Evolutionary conservation across 805 yeast species (phyloP), one percentile per base, ranked within the genome.

Genomic region (Kodamaea jinghongensis): DNA sequence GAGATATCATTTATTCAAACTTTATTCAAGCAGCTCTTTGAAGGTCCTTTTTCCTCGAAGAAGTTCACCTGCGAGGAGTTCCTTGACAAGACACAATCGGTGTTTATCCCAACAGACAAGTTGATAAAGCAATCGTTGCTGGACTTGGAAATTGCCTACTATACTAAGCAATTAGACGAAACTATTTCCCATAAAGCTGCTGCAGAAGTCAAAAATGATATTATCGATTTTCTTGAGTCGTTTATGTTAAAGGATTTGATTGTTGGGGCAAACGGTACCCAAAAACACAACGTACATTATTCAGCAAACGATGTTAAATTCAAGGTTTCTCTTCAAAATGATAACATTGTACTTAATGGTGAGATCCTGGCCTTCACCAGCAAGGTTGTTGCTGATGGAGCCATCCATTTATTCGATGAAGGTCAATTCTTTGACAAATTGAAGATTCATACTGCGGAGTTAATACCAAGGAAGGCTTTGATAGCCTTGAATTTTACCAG

Each of bases 401-500:
- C 62, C 0, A 35, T 69, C 1, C 71, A 69, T 43, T 34, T 63
- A 1, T 60, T 69, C 38, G 58, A 54, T 16, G 17, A 41, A 14
- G 16, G 43, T 6, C 31, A 48, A 4, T 62, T 61, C 41, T 60
- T 60, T 20, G 25, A 37, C 3, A 49, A 38, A 2, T 39, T 64
- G 36, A 49, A 48, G 4, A 42, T 61, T 4, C 45, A 55, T 2
- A 32, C 50, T 7, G 61, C 51, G 4, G 50, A 49, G 1, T 51
- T 69, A 51, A 54, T 52, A 3, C 69, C 73, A 1, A 43, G 67
- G 14, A 67, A 61, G 40, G 58, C 66, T 4, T 54, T 70, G 22
- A 61, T 48, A 46, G 71, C 72, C 1, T 47, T 65, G 43, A 70
- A 79, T 43, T 79, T 78, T 36, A 67, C 81, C 2, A 68, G 68